Percentiles rank a stretch among this genome's conserved stretches.
Conservation (phyloP, 75 land plant genomes). For the Cryptomeria japonica region DNA sequence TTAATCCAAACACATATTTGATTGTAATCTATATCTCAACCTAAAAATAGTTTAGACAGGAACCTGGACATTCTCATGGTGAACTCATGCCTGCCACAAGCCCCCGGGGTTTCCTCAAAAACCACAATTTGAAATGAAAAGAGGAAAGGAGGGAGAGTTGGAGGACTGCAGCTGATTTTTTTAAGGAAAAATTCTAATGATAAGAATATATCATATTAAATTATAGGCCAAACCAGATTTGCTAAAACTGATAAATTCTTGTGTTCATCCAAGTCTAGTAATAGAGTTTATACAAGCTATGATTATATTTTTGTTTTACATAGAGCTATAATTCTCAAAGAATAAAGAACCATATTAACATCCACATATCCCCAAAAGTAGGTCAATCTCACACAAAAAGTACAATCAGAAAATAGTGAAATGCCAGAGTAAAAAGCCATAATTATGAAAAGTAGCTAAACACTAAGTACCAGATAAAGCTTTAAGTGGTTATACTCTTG, state of each 20-base stretch:
- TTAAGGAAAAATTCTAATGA: neutral
- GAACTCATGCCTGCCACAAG: neutral
- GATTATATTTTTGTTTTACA: neutral
- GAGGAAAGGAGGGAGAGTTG: neutral
- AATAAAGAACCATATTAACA: too few relatives aligned
- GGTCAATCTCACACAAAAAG: too few relatives aligned
- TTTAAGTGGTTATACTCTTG: too few relatives aligned
- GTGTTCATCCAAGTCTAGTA: neutral
- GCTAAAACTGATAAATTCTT: neutral
- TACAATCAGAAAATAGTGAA: too few relatives aligned
- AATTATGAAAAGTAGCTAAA: too few relatives aligned
- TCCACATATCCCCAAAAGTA: too few relatives aligned
- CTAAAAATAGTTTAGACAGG: neutral
- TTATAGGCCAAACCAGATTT: neutral
- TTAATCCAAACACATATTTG: neutral
- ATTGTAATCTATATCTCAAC: neutral
- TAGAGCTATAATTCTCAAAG: neutral
- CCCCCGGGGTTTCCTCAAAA: neutral
- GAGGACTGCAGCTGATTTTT: too few relatives aligned
- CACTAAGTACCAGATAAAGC: too few relatives aligned
- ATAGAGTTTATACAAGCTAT: neutral
- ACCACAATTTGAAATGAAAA: neutral
- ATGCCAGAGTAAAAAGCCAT: too few relatives aligned
- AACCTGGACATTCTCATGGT: neutral
- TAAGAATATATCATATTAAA: neutral